Evolutionary conservation across 139 green algal genomes (phyloP).

Genomic region (Haematococcus sp.): DNA sequence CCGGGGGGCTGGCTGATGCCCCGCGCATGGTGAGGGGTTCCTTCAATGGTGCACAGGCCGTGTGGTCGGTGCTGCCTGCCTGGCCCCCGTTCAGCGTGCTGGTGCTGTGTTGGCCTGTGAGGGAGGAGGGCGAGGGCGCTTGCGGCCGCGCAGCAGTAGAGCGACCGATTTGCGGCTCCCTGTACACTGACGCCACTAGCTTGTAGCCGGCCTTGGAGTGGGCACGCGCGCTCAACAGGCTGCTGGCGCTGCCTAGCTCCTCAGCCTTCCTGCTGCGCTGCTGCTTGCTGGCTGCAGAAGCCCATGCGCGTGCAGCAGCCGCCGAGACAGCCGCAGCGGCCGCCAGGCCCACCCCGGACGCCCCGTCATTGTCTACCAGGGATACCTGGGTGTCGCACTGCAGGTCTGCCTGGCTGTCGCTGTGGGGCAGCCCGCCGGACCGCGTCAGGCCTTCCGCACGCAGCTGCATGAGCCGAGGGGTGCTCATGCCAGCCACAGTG

Average conservation of each 20-base stretch:
- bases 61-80: no score
- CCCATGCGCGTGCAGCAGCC: conserved; percentile 13
- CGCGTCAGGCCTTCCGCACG: no score
- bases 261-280: not conserved
- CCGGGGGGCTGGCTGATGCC: no score
- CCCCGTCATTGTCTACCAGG: conserved; percentile 14
- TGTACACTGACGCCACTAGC: conserved; percentile 11
- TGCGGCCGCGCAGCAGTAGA: no score
- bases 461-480: not conserved
- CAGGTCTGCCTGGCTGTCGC: not conserved
- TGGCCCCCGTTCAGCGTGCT: no score
- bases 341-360: conserved; percentile 10
- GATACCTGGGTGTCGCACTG: not conserved
- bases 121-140: no score
- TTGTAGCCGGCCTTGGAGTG: conserved; percentile 8
- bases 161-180: not conserved
- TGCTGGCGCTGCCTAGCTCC: no score
- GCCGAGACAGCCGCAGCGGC: conserved; percentile 15
- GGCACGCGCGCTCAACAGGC: no score
- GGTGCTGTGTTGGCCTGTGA: no score
- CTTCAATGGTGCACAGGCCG: no score
- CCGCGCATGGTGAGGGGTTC: no score
- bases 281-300: not conserved
- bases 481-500: not conserved
- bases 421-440: not conserved